A percentile compares a stretch with the other conserved stretches of the same genome.
These are phyloP conservation scores for Hypseocharis bilobata DNA, from an alignment of 441 rosid species.

Conservation along the genomic window DNA sequence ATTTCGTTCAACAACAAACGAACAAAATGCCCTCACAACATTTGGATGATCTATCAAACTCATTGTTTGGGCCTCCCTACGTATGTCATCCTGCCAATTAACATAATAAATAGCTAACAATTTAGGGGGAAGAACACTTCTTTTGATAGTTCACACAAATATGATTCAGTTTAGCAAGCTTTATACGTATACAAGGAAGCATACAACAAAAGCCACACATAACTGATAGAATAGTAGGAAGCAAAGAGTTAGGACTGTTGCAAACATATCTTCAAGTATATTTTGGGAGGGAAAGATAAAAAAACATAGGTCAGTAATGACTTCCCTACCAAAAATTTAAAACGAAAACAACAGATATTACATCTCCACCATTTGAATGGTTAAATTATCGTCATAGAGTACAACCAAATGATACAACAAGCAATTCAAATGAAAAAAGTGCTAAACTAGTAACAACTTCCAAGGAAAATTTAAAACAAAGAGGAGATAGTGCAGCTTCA, in stretches of 20 bases:
- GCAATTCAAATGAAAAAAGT: not conserved
- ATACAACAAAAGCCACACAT: not conserved
- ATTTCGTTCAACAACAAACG: slow-evolving; percentile 75
- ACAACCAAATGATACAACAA: not conserved
- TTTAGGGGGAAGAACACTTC: not conserved
- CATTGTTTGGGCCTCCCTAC: slow-evolving; percentile 95
- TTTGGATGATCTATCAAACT: slow-evolving; percentile 94
- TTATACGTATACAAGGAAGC: not conserved
- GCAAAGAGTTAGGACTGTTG: not conserved
- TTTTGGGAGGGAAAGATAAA: too few species aligned
- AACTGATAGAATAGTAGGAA: not conserved
- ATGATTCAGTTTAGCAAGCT: not conserved
- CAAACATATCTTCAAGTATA: not conserved
- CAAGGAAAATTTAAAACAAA: not conserved
- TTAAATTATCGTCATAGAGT: not conserved
- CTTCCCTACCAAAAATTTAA: too few species aligned
- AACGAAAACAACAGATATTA: too few species aligned
- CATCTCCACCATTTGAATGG: not conserved
- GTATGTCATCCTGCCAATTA: slow-evolving; percentile 66
- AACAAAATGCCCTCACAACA: slow-evolving; percentile 73
- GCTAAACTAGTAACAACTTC: not conserved
- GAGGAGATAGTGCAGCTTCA: not conserved
- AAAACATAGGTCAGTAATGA: too few species aligned
- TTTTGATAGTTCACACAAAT: not conserved
- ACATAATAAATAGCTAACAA: not conserved